A percentile compares a stretch with the other conserved stretches of the same genome.
Conservation (phyloP, 164 flowering plant species). For the Nymphaea thermarum region DNA sequence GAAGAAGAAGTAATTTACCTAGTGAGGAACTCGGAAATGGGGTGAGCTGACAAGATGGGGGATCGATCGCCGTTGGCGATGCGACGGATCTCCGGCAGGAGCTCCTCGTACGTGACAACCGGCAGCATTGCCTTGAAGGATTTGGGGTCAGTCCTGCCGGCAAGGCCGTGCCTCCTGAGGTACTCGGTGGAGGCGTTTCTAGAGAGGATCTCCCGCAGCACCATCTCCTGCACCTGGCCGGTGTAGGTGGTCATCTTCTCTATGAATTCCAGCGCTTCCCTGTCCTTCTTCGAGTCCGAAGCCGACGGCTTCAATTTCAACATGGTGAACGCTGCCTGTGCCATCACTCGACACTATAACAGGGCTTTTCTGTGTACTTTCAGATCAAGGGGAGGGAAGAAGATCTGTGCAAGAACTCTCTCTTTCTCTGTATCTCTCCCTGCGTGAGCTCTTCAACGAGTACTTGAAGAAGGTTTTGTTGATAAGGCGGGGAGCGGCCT, state of each 20-base stretch:
- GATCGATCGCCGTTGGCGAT: slow-evolving; percentile 69
- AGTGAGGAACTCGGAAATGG: slow-evolving; percentile 72
- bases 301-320: slow-evolving; percentile 9
- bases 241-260: slow-evolving; percentile 48
- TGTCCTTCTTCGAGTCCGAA: slow-evolving; percentile 34
- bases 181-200: slow-evolving; percentile 54
- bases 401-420: too few species aligned
- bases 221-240: slow-evolving; percentile 43
- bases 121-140: slow-evolving; percentile 52
- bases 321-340: neutral
- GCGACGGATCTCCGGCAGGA: slow-evolving; percentile 55
- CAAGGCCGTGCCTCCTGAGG: slow-evolving; percentile 24
- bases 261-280: slow-evolving; percentile 50
- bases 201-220: slow-evolving; percentile 38
- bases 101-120: slow-evolving; percentile 53
- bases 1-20: slow-evolving; percentile 29
- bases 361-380: too few species aligned
- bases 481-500: too few species aligned
- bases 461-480: too few species aligned
- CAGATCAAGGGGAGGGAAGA: too few species aligned
- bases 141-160: slow-evolving; percentile 39
- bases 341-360: too few species aligned
- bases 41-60: slow-evolving; percentile 44
- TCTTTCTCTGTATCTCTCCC: too few species aligned
- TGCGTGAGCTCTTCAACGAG: too few species aligned